Evolutionary conservation across 768 basidiomycete genomes (phyloP).

Genomic region (Lactarius sp.): DNA sequence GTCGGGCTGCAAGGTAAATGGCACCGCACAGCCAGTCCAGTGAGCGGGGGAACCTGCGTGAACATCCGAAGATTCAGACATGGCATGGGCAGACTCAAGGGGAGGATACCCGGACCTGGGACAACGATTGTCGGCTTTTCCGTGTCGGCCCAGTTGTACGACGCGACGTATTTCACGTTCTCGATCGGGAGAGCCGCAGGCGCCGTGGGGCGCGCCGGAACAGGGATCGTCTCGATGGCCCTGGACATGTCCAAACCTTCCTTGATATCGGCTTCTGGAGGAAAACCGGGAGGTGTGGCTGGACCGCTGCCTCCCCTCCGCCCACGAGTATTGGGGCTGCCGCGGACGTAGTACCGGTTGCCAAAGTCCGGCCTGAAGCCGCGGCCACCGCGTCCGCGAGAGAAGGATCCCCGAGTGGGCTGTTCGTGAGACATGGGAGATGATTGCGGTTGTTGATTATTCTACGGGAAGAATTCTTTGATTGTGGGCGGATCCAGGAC

Average conservation of each 20-base stretch:
- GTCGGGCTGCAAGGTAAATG: slow-evolving; percentile 54
- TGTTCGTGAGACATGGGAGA: neutral
- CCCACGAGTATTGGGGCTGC: neutral
- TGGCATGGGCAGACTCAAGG: neutral
- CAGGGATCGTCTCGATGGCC: slow-evolving; percentile 11
- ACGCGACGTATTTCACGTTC: slow-evolving; percentile 30
- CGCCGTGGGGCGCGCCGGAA: neutral
- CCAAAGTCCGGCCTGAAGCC: neutral
- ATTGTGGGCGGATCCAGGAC: neutral
- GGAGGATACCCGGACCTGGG: slow-evolving; percentile 27
- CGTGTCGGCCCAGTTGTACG: slow-evolving; percentile 31
- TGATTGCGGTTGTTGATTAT: too few species aligned
- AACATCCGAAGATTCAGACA: neutral
- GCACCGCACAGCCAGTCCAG: slow-evolving; percentile 47
- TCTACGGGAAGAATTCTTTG: too few species aligned
- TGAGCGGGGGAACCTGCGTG: slow-evolving; percentile 51
- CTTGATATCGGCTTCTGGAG: slow-evolving; percentile 6
- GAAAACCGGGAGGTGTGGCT: neutral
- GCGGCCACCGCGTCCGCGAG: neutral
- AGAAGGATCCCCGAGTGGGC: neutral
- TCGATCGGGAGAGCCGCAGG: slow-evolving; percentile 9
- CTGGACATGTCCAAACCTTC: slow-evolving; percentile 13
- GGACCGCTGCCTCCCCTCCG: neutral
- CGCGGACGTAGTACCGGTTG: slow-evolving; percentile 4
- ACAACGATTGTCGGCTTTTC: slow-evolving; percentile 31